Conservation (phyloP, 73 alveolate genomes). For the Uronychia setigera region DNA sequence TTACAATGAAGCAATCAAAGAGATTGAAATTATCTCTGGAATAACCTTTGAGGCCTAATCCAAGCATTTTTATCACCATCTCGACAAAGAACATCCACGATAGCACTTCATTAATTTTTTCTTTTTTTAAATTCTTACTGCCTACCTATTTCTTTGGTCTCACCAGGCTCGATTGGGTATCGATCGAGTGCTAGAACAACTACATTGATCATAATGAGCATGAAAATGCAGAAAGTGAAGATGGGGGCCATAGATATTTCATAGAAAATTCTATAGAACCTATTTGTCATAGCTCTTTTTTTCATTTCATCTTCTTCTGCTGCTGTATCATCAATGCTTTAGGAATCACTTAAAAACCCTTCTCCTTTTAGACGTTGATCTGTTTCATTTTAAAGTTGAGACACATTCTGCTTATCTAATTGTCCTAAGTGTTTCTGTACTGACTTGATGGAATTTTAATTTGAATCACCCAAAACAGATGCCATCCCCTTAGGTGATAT, state of each 20-base stretch:
- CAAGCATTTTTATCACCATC: conserved; percentile 57
- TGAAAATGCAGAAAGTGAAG: background rate
- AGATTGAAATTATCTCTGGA: conserved; percentile 66
- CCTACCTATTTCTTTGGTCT: conserved; percentile 8
- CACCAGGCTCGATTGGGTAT: conserved; percentile 39
- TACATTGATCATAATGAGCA: conserved; percentile 42
- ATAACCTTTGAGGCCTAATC: conserved; percentile 65
- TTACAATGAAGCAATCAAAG: conserved; percentile 65
- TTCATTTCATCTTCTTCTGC: background rate
- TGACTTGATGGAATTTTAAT: too few relatives aligned
- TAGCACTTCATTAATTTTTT: conserved; percentile 7
- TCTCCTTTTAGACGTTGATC: background rate
- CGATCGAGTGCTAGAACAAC: conserved; percentile 42
- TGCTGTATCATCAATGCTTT: background rate
- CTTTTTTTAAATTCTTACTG: background rate
- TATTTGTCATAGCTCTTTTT: background rate
- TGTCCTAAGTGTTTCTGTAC: background rate
- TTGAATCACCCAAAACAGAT: too few relatives aligned
- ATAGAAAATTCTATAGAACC: background rate
- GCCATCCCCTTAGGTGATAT: too few relatives aligned
- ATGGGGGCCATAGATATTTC: background rate
- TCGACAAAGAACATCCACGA: conserved; percentile 44
- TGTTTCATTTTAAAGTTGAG: background rate
- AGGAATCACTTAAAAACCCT: background rate
- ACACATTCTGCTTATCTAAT: background rate